phyloP scores from a whole-genome alignment of 192 early-diverging fungal genomes.

The Jimgerdemannia flammicorona region DNA sequence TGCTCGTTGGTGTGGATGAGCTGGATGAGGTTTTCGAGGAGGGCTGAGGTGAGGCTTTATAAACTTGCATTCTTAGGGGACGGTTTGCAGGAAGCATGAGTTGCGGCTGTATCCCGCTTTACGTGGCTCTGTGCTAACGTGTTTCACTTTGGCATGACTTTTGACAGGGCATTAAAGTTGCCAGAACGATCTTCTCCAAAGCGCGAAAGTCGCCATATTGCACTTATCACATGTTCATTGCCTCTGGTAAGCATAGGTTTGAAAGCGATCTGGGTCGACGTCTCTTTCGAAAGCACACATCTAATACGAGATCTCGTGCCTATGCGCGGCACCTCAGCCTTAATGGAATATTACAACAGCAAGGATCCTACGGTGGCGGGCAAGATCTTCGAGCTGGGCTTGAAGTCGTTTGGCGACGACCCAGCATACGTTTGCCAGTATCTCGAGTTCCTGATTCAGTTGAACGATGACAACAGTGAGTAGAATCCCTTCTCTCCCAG shows the following conservation, averaged over 20 bases:
- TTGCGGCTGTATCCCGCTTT: not conserved
- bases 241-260: constrained; percentile 46
- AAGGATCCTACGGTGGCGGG: constrained; percentile 82
- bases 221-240: constrained; percentile 86
- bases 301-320: too few species aligned
- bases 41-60: constrained; percentile 60
- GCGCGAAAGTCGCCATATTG: constrained; percentile 70
- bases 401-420: constrained; percentile 76
- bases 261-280: too few species aligned
- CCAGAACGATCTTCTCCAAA: constrained; percentile 71
- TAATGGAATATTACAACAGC: constrained; percentile 91
- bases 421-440: constrained; percentile 76
- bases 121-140: not conserved
- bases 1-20: constrained; percentile 80
- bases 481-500: not conserved
- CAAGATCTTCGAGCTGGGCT: constrained; percentile 86
- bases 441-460: constrained; percentile 79
- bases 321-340: constrained; percentile 48
- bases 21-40: constrained; percentile 78
- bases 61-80: too few species aligned
- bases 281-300: too few species aligned
- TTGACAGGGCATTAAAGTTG: constrained; percentile 60
- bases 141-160: not conserved
- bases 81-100: too few species aligned
- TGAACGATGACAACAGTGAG: constrained; percentile 89